Evolutionary conservation across 179 eudicot species (phyloP).

Genomic region (Spergularia azorica): DNA sequence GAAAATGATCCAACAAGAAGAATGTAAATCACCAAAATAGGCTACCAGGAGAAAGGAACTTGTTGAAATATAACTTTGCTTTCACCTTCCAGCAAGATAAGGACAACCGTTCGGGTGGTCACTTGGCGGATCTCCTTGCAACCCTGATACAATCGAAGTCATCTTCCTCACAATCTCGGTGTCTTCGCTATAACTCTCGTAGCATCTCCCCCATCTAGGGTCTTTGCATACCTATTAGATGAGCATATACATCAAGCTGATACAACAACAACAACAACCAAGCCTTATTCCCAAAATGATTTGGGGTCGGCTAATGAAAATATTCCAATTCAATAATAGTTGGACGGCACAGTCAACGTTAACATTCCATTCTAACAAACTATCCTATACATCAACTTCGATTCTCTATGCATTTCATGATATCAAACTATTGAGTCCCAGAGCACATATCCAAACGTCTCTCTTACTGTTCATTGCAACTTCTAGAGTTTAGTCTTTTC

Average conservation of each 20-base stretch:
- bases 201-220: conserved; percentile 88
- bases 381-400: background rate
- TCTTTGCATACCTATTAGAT: conserved; percentile 58
- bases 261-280: too few species aligned
- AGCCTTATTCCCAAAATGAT: too few species aligned
- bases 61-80: conserved; percentile 1
- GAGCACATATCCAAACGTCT: too few species aligned
- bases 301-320: background rate
- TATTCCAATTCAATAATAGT: background rate
- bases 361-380: background rate
- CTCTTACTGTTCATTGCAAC: too few species aligned
- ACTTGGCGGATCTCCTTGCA: conserved; percentile 75
- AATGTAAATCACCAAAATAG: background rate
- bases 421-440: background rate
- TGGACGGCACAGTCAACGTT: background rate
- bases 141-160: conserved; percentile 67
- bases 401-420: background rate
- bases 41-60: background rate
- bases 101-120: conserved; percentile 71
- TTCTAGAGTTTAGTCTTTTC: background rate
- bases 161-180: conserved; percentile 73
- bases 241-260: conserved; percentile 1
- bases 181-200: conserved; percentile 76
- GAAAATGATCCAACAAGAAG: conserved; percentile 16
- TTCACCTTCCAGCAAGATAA: conserved; percentile 77